Base-by-base conservation (phyloP, 2,329 filamentous ascomycete species). In the Aspergillus sp. region DNA sequence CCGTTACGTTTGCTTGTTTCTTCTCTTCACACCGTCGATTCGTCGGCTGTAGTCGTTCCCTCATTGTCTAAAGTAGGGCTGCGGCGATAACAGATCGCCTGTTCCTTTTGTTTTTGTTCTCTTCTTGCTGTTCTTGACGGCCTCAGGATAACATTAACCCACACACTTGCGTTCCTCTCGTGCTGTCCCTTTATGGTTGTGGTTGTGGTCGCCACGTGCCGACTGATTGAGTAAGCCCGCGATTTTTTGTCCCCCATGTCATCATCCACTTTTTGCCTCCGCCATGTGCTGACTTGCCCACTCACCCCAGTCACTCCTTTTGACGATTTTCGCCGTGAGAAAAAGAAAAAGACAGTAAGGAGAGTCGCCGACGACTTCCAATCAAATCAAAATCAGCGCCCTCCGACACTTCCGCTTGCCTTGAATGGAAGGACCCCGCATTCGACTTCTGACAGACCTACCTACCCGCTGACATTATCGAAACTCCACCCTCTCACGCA, bases 341-440 rank as follows among this genome's bases (percentile, higher is more conserved):
- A 12, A 43, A 19, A 56, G 47, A 50, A 55, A 52, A 31, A 52
- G 21, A 31, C 8, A 55, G 15, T 48, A 49, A 39, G 40, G 39
- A 50, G 43, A 15, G 27, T 9, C 33, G 17, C 17, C 41, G 40
- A 33, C 46, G 54, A 14, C 31, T 39, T 39, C 50, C 50, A 54
- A 54, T 54, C 52, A 49, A 31, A 45, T 39, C 12, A 49, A 52
- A 48, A 41, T 14, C 8, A 49, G 47, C 17, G 37, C 51, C 50
- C 41, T 55, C 46, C 48, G 40, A 41, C 46, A 56, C 56, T 59
- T 44, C 58, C 61, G 57, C 54, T 57, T 53, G 35, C 21, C 24
- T 51, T 46, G 46, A 27, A 58, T 53, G 59, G 61, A 58, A 53
- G 47, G 56, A 66, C 64, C 64, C 64, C 64, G 62, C 64, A 66